A percentile compares a stretch with the other conserved stretches of the same genome.
Conservation (phyloP, 169 alveolate genomes). For the Cryptosporidium xiaoi region DNA sequence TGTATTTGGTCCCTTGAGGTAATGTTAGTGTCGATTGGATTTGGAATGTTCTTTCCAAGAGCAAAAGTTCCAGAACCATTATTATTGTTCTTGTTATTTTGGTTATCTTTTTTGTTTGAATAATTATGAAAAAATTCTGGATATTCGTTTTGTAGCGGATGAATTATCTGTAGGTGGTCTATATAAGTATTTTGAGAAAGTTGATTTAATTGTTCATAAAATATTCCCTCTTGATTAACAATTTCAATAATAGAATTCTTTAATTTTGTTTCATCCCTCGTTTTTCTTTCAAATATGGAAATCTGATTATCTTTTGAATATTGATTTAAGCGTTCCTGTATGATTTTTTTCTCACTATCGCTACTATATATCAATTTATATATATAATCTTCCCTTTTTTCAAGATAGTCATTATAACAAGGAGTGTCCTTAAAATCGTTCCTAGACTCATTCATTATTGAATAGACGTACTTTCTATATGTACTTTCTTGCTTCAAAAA, state of each 20-base stretch:
- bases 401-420: conserved; percentile 44
- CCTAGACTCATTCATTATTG: conserved; percentile 51
- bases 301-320: conserved; percentile 52
- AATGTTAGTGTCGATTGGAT: conserved; percentile 57
- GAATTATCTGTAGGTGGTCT: conserved; percentile 56
- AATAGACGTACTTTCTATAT: conserved; percentile 40
- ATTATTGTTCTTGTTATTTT: neutral
- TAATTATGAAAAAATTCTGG: conserved; percentile 58
- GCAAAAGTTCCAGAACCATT: neutral
- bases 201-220: conserved; percentile 57
- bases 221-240: conserved; percentile 63
- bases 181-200: conserved; percentile 35
- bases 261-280: conserved; percentile 52
- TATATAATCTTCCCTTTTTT: conserved; percentile 32
- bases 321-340: conserved; percentile 45
- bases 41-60: conserved; percentile 60
- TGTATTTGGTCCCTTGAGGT: conserved; percentile 35
- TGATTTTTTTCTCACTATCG: conserved; percentile 32
- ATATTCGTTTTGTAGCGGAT: conserved; percentile 66
- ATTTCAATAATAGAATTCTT: conserved; percentile 43
- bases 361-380: conserved; percentile 43
- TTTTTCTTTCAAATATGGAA: conserved; percentile 43
- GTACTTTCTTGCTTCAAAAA: conserved; percentile 24
- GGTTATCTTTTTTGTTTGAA: neutral
- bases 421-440: conserved; percentile 64